Percentiles rank a stretch among this genome's conserved stretches.
Conservation (phyloP, 768 basidiomycete species). For the Phanerodontia chrysosporium region DNA sequence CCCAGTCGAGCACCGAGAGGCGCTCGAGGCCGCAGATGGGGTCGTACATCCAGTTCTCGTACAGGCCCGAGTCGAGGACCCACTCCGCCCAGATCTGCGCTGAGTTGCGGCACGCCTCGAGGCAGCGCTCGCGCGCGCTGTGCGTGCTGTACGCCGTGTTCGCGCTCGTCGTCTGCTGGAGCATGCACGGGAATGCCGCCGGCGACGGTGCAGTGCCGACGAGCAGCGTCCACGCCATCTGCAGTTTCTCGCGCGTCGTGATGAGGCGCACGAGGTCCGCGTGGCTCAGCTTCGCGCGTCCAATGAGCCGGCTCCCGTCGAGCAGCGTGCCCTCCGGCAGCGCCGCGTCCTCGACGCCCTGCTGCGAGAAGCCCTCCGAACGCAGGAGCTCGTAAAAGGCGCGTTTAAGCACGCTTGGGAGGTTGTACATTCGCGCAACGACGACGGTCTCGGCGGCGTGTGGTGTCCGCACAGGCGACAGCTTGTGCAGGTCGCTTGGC, state of each 20-base stretch:
- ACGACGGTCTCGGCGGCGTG: conserved; percentile 28
- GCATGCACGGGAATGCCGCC: conserved; percentile 19
- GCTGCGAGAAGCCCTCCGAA: conserved; percentile 25
- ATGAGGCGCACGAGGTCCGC: conserved; percentile 22
- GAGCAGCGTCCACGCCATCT: conserved; percentile 18
- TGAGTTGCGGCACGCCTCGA: conserved; percentile 8
- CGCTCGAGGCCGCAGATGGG: conserved; percentile 32
- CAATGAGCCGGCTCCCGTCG: background rate
- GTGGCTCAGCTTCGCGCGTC: conserved; percentile 3
- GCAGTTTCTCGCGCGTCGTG: conserved; percentile 19
- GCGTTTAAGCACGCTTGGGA: conserved; percentile 29
- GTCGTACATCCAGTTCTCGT: conserved; percentile 29
- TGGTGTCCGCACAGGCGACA: conserved; percentile 14
- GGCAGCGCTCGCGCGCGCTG: conserved; percentile 8
- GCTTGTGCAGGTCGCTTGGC: conserved; percentile 19
- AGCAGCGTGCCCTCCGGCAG: background rate
- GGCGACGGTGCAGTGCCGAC: conserved; percentile 17
- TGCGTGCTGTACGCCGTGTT: background rate
- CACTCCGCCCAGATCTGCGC: conserved; percentile 14
- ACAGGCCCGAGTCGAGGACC: conserved; percentile 21
- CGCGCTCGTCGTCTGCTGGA: background rate
- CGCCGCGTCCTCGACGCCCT: conserved; percentile 6
- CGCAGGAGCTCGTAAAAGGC: conserved; percentile 40
- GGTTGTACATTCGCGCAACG: conserved; percentile 26
- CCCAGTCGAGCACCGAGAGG: conserved; percentile 27